Conservation (phyloP, 169 alveolate species). For the Eimeria sp. region DNA sequence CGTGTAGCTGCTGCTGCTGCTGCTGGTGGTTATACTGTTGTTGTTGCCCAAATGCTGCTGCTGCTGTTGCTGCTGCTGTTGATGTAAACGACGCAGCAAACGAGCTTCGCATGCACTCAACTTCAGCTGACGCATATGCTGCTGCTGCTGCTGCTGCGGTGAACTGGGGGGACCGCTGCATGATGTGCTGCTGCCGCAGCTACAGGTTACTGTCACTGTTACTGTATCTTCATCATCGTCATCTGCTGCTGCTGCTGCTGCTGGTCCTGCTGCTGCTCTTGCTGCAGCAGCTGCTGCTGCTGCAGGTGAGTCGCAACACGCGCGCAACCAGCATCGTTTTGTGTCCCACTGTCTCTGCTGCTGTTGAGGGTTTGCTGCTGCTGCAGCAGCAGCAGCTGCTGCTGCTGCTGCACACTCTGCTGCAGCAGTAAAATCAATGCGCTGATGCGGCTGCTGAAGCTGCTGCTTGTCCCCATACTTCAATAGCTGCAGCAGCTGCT, state of each 20-base stretch:
- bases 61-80: conserved; percentile 37
- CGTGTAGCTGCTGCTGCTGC: conserved; percentile 50
- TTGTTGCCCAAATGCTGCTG: too few species aligned
- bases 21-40: too few species aligned
- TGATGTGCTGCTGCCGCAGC: conserved; percentile 57
- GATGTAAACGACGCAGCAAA: conserved; percentile 40
- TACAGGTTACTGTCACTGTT: background rate
- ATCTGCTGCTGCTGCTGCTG: conserved; percentile 36
- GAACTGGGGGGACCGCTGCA: conserved; percentile 17
- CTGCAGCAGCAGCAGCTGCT: conserved; percentile 24
- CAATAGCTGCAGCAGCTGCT: conserved; percentile 42
- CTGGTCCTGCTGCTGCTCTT: background rate
- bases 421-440: conserved; percentile 17
- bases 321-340: conserved; percentile 35
- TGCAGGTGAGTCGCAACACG: conserved; percentile 25
- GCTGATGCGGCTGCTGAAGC: conserved; percentile 30
- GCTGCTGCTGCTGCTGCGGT: conserved; percentile 47
- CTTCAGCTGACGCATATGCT: background rate
- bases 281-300: conserved; percentile 38
- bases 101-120: conserved; percentile 40
- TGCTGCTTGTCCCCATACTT: background rate
- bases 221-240: background rate
- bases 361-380: conserved; percentile 17
- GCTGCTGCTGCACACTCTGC: background rate
- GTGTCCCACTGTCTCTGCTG: background rate